phyloP scores from a whole-genome alignment of 805 yeast genomes.

The Zygosaccharomyces gambellarensis region DNA sequence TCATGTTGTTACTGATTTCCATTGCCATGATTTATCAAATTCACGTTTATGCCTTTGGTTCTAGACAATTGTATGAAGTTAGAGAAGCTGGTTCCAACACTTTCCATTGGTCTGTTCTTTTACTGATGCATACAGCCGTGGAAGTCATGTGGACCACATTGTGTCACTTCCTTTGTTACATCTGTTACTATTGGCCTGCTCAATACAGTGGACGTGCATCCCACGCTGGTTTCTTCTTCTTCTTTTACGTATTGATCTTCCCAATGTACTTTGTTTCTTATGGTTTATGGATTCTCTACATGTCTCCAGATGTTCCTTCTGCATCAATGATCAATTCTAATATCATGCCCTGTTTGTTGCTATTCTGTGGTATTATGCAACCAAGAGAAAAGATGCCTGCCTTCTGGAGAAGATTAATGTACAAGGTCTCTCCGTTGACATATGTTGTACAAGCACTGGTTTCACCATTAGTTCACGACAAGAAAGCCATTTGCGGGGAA shows the following conservation, averaged over 20 bases:
- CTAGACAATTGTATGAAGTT: slow-evolving; percentile 62
- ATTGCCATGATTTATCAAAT: slow-evolving; percentile 56
- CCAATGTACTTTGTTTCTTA: slow-evolving; percentile 48
- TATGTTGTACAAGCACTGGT: slow-evolving; percentile 44
- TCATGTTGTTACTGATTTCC: slow-evolving; percentile 51
- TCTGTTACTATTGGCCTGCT: slow-evolving; percentile 48
- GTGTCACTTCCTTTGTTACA: slow-evolving; percentile 41
- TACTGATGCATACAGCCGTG: slow-evolving; percentile 40
- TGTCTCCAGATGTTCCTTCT: slow-evolving; percentile 42
- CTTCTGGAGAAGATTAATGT: slow-evolving; percentile 45
- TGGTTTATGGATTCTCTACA: slow-evolving; percentile 47
- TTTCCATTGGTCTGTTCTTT: slow-evolving; percentile 60
- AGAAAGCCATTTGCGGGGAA: slow-evolving; percentile 36
- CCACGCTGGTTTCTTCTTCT: slow-evolving; percentile 50
- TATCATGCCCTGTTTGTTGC: slow-evolving; percentile 49
- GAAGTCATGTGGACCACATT: slow-evolving; percentile 46
- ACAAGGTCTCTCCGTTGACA: slow-evolving; percentile 44
- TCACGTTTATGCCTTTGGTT: slow-evolving; percentile 54
- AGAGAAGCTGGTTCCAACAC: slow-evolving; percentile 72
- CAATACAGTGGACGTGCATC: slow-evolving; percentile 41
- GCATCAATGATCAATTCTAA: slow-evolving; percentile 41
- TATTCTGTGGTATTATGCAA: slow-evolving; percentile 51
- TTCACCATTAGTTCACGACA: slow-evolving; percentile 38
- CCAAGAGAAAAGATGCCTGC: slow-evolving; percentile 42
- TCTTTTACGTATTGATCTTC: slow-evolving; percentile 45